Evolutionary conservation across 2,329 filamentous ascomycete genomes (phyloP).

Genomic region (Fusarium sp.): DNA sequence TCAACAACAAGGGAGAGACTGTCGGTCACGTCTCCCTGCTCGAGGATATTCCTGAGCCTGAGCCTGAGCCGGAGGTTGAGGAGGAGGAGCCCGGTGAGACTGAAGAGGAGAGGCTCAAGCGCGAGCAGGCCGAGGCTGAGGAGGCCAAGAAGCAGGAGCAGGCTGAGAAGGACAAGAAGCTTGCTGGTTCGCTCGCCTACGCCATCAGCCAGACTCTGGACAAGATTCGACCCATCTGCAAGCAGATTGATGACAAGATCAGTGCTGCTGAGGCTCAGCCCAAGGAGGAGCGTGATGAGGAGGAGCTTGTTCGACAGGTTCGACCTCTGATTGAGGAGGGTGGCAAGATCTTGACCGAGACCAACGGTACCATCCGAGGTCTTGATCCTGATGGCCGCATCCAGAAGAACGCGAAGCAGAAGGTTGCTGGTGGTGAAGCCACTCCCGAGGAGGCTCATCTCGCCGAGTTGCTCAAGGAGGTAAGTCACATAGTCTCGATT

Average conservation of each 20-base stretch:
- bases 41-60: constrained; percentile 62
- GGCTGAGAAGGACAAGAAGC: constrained; percentile 76
- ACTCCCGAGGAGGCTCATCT: constrained; percentile 83
- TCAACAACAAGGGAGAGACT: constrained; percentile 74
- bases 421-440: constrained; percentile 74
- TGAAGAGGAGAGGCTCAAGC: constrained; percentile 25
- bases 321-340: constrained; percentile 91
- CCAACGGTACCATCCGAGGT: constrained; percentile 86
- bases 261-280: constrained; percentile 83
- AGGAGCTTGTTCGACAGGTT: constrained; percentile 86
- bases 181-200: constrained; percentile 79
- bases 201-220: constrained; percentile 85
- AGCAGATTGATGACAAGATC: constrained; percentile 87
- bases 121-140: constrained; percentile 52
- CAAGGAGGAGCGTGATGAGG: constrained; percentile 90
- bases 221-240: constrained; percentile 85
- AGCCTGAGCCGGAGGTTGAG: constrained; percentile 66
- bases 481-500: constrained; percentile 39
- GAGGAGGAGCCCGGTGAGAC: constrained; percentile 66
- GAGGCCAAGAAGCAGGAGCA: constrained; percentile 65
- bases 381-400: constrained; percentile 92
- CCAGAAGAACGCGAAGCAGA: constrained; percentile 85
- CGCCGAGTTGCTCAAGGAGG: constrained; percentile 85
- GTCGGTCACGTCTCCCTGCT: constrained; percentile 77
- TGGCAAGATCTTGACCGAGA: constrained; percentile 83